phyloP scores from a whole-genome alignment of 768 basidiomycete genomes.

The Trametes maxima region DNA sequence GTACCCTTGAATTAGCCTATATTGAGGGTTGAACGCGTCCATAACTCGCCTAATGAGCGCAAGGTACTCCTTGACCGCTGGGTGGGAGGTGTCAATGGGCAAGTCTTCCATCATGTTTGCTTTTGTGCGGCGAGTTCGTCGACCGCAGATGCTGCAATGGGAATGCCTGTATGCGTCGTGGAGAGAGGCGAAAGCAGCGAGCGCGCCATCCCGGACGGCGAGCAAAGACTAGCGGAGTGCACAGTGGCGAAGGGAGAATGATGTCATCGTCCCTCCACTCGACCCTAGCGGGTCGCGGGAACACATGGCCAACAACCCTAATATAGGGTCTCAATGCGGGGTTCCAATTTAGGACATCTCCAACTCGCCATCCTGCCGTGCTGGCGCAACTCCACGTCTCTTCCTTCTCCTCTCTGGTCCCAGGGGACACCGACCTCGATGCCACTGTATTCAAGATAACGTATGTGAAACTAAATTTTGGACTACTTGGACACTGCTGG shows the following conservation, averaged over 20 bases:
- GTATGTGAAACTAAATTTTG: too few species aligned
- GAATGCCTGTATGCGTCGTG: not conserved
- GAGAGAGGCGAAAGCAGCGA: not conserved
- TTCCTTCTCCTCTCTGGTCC: too few species aligned
- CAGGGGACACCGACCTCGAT: too few species aligned
- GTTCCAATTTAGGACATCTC: not conserved
- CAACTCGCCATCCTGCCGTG: not conserved
- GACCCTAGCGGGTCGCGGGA: not conserved
- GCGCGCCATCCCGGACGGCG: not conserved
- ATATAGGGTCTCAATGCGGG: not conserved
- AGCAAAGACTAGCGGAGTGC: not conserved
- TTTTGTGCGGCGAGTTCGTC: too few species aligned
- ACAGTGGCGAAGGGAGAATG: not conserved
- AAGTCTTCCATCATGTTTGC: conserved; percentile 50
- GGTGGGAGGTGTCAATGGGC: conserved; percentile 45
- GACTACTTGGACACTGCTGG: too few species aligned
- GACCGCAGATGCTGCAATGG: too few species aligned
- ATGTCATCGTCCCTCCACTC: not conserved
- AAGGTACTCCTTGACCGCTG: conserved; percentile 66
- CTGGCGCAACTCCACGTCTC: not conserved
- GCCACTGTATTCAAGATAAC: too few species aligned
- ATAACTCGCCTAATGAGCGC: conserved; percentile 57
- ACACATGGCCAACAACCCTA: conserved; percentile 1
- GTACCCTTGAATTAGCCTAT: not conserved
- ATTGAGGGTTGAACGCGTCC: not conserved